Percentiles rank a stretch among this genome's conserved stretches.
These are phyloP conservation scores for Mucor ambiguus DNA, from an alignment of 371 early-diverging fungal species.

Conservation along the genomic window DNA sequence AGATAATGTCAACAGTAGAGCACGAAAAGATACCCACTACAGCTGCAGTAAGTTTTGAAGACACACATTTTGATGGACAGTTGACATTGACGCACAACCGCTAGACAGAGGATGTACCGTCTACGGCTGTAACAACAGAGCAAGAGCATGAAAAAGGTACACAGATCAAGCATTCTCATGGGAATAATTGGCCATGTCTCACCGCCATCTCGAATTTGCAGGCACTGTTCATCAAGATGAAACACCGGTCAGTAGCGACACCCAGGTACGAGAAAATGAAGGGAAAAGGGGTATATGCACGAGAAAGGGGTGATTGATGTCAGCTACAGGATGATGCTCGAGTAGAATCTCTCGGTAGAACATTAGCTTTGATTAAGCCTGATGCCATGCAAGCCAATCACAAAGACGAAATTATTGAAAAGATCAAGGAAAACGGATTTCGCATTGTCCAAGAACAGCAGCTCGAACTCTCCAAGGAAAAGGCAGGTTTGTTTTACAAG, in stretches of 20 bases:
- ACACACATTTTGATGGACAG: neutral
- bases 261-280: neutral
- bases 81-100: neutral
- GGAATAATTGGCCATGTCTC: slow-evolving; percentile 12
- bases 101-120: neutral
- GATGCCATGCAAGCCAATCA: slow-evolving; percentile 40
- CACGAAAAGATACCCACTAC: neutral
- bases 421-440: slow-evolving; percentile 60
- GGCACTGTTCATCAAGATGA: slow-evolving; percentile 5
- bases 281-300: neutral
- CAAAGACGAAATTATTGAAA: slow-evolving; percentile 60
- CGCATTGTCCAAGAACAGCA: slow-evolving; percentile 61
- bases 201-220: neutral
- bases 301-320: neutral
- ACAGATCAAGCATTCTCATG: neutral
- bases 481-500: slow-evolving; percentile 66
- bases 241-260: neutral
- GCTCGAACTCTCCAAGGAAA: slow-evolving; percentile 50
- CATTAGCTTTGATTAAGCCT: slow-evolving; percentile 41
- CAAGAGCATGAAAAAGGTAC: slow-evolving; percentile 6
- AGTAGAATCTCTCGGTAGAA: slow-evolving; percentile 4
- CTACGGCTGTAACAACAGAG: neutral
- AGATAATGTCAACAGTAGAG: neutral
- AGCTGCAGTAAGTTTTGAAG: neutral
- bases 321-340: neutral